Percentiles rank a stretch among this genome's conserved stretches.
These are phyloP conservation scores for Neophaeococcomyces aloes DNA, from an alignment of 2,329 filamentous ascomycete species.

Conservation along the genomic window DNA sequence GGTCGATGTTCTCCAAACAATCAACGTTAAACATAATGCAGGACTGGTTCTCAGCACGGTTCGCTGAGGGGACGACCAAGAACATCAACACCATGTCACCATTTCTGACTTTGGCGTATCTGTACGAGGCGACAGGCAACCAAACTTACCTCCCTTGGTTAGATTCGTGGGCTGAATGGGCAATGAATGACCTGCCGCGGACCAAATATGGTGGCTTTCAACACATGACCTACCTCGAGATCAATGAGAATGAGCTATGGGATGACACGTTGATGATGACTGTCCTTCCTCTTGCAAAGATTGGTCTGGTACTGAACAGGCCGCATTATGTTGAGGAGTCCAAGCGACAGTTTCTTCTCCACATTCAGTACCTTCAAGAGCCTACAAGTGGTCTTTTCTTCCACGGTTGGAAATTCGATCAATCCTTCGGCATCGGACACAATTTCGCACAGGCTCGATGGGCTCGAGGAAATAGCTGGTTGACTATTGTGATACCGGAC, in stretches of 20 bases:
- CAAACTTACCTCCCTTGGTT: conserved; percentile 60
- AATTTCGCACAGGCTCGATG: conserved; percentile 48
- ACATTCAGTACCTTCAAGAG: conserved; percentile 71
- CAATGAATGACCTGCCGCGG: conserved; percentile 62
- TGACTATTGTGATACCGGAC: conserved; percentile 75
- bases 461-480: conserved; percentile 52
- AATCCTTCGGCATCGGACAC: conserved; percentile 41
- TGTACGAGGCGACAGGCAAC: conserved; percentile 64
- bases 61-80: conserved; percentile 63
- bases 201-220: conserved; percentile 65
- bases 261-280: conserved; percentile 87
- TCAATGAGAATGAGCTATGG: conserved; percentile 68
- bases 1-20: conserved; percentile 56
- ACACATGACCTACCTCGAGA: conserved; percentile 61
- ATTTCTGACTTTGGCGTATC: conserved; percentile 62
- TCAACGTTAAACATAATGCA: conserved; percentile 56
- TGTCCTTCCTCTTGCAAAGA: conserved; percentile 68
- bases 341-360: conserved; percentile 65
- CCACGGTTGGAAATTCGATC: conserved; percentile 71
- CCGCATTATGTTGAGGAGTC: conserved; percentile 68
- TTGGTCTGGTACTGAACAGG: conserved; percentile 58
- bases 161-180: conserved; percentile 73
- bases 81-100: conserved; percentile 80
- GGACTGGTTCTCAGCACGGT: conserved; percentile 60
- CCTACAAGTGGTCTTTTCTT: conserved; percentile 62